Percentiles rank a stretch among this genome's conserved stretches.
Conservation (phyloP, 2,329 filamentous ascomycete genomes). For the Endothia cerciana region DNA sequence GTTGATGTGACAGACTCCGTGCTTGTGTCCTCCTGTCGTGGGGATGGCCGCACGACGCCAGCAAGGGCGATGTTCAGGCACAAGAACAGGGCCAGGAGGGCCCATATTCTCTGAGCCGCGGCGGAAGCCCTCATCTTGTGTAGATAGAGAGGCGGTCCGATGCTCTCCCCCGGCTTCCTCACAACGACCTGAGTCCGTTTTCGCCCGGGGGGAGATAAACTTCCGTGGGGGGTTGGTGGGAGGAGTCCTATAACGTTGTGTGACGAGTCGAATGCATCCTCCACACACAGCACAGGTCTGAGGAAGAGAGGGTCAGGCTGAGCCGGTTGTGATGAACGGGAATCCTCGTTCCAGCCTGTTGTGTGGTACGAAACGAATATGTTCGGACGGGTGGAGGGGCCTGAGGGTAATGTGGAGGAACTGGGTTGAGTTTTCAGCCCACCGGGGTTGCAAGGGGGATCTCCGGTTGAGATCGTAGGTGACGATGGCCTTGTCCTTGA, state of each 20-base stretch:
- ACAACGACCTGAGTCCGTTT: background rate
- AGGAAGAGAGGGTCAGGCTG: constrained; percentile 2
- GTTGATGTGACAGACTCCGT: background rate
- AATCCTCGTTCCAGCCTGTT: background rate
- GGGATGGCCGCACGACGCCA: constrained; percentile 24
- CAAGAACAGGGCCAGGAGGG: constrained; percentile 19
- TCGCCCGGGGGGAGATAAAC: background rate
- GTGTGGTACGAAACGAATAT: background rate
- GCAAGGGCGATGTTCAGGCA: constrained; percentile 23
- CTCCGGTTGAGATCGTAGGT: constrained; percentile 1
- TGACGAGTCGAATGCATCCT: constrained; percentile 14
- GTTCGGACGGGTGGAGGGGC: background rate
- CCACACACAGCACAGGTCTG: constrained; percentile 22
- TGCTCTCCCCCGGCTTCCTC: background rate
- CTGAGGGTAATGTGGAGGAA: background rate
- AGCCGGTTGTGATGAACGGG: background rate
- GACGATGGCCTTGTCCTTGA: background rate
- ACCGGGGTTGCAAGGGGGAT: background rate
- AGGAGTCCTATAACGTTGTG: background rate
- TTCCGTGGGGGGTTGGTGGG: background rate
- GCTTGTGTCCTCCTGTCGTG: constrained; percentile 18
- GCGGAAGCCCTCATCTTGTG: constrained; percentile 23
- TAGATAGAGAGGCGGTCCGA: background rate
- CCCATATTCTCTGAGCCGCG: constrained; percentile 14
- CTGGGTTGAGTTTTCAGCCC: background rate